These are phyloP conservation scores for Inonotus obliquus DNA, from an alignment of 1,284 basidiomycete species.

Conservation along the genomic window DNA sequence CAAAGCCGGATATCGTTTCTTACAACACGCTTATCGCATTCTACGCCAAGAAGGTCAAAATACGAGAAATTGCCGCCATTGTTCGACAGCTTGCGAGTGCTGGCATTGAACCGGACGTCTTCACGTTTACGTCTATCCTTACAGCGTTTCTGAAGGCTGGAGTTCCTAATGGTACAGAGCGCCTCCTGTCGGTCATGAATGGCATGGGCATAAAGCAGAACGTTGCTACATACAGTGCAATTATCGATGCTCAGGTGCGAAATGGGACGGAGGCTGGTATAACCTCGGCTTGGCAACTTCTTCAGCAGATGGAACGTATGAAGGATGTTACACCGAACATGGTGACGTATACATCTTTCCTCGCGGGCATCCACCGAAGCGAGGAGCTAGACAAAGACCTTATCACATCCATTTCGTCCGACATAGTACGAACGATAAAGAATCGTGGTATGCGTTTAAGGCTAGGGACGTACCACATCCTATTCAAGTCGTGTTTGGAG, in stretches of 20 bases:
- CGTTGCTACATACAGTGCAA: slow-evolving; percentile 65
- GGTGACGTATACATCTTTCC: slow-evolving; percentile 68
- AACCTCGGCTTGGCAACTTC: slow-evolving; percentile 57
- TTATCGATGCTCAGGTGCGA: slow-evolving; percentile 68
- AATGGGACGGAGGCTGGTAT: slow-evolving; percentile 49
- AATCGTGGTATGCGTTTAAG: slow-evolving; percentile 47
- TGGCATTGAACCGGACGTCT: slow-evolving; percentile 62
- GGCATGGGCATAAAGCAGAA: slow-evolving; percentile 70
- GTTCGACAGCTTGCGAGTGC: slow-evolving; percentile 52
- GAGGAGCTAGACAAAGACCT: slow-evolving; percentile 39
- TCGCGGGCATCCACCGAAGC: slow-evolving; percentile 55
- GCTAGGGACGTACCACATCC: slow-evolving; percentile 66
- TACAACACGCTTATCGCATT: slow-evolving; percentile 76
- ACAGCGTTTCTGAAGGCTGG: slow-evolving; percentile 65
- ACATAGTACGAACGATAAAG: slow-evolving; percentile 60
- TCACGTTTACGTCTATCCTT: slow-evolving; percentile 79
- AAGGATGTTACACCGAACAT: slow-evolving; percentile 55
- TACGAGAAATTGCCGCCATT: slow-evolving; percentile 46
- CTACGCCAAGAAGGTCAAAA: slow-evolving; percentile 55
- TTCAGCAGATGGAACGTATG: slow-evolving; percentile 67
- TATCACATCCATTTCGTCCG: slow-evolving; percentile 40
- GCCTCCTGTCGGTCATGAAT: slow-evolving; percentile 65
- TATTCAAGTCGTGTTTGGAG: slow-evolving; percentile 61
- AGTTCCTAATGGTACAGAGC: slow-evolving; percentile 58
- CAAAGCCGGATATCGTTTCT: slow-evolving; percentile 64